Percentiles rank a stretch among this genome's conserved stretches.
phyloP scores from a whole-genome alignment of 164 flowering plant species.

The Piper longum region DNA sequence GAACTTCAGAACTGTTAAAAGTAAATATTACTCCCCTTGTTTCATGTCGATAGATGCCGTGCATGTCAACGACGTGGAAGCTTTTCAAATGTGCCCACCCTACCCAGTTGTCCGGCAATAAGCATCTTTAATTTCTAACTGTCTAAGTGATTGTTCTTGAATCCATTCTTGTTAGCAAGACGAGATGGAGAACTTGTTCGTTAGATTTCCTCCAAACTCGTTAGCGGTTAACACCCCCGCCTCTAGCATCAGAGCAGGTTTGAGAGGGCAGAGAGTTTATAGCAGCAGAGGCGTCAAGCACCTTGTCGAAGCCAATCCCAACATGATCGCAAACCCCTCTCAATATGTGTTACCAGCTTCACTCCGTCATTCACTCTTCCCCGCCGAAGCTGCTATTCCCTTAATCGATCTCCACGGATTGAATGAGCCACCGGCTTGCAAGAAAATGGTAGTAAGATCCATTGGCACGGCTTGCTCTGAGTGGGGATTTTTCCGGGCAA shows the following conservation, averaged over 20 bases:
- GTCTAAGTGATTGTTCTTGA: neutral
- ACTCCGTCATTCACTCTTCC: neutral
- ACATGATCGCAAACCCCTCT: constrained; percentile 5
- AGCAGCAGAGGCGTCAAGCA: constrained; percentile 18
- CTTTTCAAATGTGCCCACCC: neutral
- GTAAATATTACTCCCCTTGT: too few species aligned
- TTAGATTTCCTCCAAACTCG: neutral
- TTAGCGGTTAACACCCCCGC: too few species aligned
- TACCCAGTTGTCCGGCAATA: neutral
- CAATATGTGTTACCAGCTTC: constrained; percentile 7
- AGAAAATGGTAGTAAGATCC: constrained; percentile 1
- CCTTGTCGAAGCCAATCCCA: constrained; percentile 11
- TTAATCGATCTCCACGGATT: constrained; percentile 11
- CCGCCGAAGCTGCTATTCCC: constrained; percentile 6
- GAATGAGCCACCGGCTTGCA: constrained; percentile 1
- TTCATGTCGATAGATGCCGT: neutral
- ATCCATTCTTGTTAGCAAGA: neutral
- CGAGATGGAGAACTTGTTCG: neutral
- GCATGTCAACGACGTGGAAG: constrained; percentile 1
- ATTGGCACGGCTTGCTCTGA: constrained; percentile 13
- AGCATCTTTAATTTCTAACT: neutral
- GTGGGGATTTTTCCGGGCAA: constrained; percentile 22
- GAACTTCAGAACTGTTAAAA: too few species aligned
- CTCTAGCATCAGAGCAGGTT: neutral
- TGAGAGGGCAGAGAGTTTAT: neutral